Base-by-base conservation (phyloP, 331 rosid genomes). In the Acacia pycnantha region DNA sequence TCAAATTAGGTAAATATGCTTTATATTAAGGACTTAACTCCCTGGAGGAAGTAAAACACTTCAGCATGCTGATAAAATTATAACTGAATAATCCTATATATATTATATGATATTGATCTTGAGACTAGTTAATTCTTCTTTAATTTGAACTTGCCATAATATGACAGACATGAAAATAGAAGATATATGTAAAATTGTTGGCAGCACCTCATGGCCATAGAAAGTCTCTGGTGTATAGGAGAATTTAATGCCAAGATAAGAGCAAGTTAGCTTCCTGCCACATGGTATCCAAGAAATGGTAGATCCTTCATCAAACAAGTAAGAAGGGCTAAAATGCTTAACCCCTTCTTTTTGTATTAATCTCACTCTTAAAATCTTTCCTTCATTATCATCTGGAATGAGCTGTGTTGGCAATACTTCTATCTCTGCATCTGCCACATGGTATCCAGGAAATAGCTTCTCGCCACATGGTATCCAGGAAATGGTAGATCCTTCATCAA, bases 381-480 rank as follows among this genome's bases (percentile, higher is more conserved):
- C 99, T 64, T 88, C 98, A 53, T 93, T 93, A 24, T 96, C 99
- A 62, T 90, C 91, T 2, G 97, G 98, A 79, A 93, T 92, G 14
- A 93, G 88, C 84, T 87, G 80, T 0, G 98, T 93, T 54, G 99
- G 99, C 86, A 96, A 81, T 82, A 96, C 99, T 87, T 96, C n/a
- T n/a, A n/a, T n/a, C n/a, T n/a, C n/a, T n/a, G n/a, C n/a, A n/a
- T n/a, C n/a, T n/a, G n/a, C n/a, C n/a, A n/a, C n/a, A n/a, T n/a
- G n/a, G n/a, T n/a, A n/a, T n/a, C n/a, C n/a, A n/a, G n/a, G n/a
- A n/a, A n/a, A n/a, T n/a, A n/a, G n/a, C n/a, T 96, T 96, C 79
- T 97, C 92, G 66, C 99, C 97, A 81, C 99, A 96, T 6, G 99
- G 99, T 22, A 96, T 92, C 99, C 99, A 96, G 0, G 98, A 91